Base-by-base conservation (phyloP, 225 moss, liverwort and hornwort species). In the Bryum argenteum region DNA sequence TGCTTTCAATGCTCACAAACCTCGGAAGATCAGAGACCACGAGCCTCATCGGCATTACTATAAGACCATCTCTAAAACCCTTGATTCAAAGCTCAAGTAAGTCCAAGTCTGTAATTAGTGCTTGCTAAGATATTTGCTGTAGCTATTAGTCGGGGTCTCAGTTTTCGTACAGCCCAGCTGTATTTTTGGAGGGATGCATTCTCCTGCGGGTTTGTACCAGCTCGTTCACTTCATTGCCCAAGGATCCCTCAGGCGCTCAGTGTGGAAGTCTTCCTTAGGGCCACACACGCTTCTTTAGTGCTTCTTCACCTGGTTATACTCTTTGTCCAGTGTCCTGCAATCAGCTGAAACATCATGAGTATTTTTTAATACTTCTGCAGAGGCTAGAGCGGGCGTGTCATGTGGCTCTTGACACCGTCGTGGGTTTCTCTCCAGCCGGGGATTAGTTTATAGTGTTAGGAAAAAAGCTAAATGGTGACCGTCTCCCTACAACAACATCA, bases 61-160 rank as follows among this genome's bases (percentile, higher is more conserved):
- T 70, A 86, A 86, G 70, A 86, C 86, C 26, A 86, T 86, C 57
- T 69, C 86, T 56, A 86, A 78, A 66, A 80, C 86, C 21, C 83
- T 86, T 18, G 86, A 86, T 20, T 78, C 78, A 20, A 86, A 86
- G 73, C 86, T 86, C 66, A 86, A 86, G 86, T 86, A 83, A 75
- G 83, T 78, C 20, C 8, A 5, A 17, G 54, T 43, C 14, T 13
- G 39, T 50, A 15, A 58, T 26, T 61, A 53, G 19, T 62, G 63
- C 44, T 71, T 1, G 47, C 2, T 8, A 12, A 26, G 52, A 73
- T 44, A 11, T 50, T 33, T 28, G 8, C 1, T 19, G 19, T 16
- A 52, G 26, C 50, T 55, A 17, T 61, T 63, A 21, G 70, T 71
- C 33, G 52, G 16, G 16, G 48, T 68, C 28, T 17, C 26, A 26